Base-by-base conservation (phyloP, 2,329 filamentous ascomycete genomes). In the Cercospora canescens region DNA sequence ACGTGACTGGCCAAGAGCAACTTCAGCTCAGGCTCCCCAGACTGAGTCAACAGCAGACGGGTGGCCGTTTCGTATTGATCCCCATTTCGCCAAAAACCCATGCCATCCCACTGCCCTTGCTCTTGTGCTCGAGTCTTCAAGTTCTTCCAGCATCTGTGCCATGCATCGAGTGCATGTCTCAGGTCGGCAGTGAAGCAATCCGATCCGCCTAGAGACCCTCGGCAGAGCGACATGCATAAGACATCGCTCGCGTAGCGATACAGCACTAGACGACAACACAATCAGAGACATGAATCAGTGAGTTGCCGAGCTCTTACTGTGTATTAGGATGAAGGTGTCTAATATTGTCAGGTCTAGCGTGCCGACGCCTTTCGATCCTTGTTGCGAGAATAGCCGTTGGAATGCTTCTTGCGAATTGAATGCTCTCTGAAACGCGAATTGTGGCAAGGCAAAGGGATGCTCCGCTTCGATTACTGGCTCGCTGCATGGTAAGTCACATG, bases 321-420 rank as follows among this genome's bases (percentile, higher is more conserved):
- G 67, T 28, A 69, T 64, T 14, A 69, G 35, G 16, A 69, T 59
- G 60, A 69, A 69, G 1, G 67, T 65, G 41, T 69, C 67, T 56
- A 69, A 41, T 60, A 67, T 60, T 9, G 59, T 67, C 24, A 69
- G 60, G 21, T 52, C 32, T 11, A 56, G 62, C 18, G n/a, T 28
- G 28, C 32, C 18, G 7, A 21, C 24, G 41, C 30, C 26, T 28
- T 52, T 32, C 26, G 14, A 54, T 32, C 61, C 11, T 32, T 34
- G 26, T 32, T 48, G 35, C 2, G 32, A 34, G 37, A 64, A 64
- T 1, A 66, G 55, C 35, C 39, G 59, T 12, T 55, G 61, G 58
- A 67, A 64, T 16, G 65, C 60, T 21, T 64, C 37, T n/a, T 28
- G 21, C 39, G 59, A 39, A 24, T 32, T 58, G 6, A 45, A 41